Evolutionary conservation across 2,329 filamentous ascomycete species (phyloP), one percentile per base, ranked within the genome.

Genomic region (Zymoseptoria passerinii): DNA sequence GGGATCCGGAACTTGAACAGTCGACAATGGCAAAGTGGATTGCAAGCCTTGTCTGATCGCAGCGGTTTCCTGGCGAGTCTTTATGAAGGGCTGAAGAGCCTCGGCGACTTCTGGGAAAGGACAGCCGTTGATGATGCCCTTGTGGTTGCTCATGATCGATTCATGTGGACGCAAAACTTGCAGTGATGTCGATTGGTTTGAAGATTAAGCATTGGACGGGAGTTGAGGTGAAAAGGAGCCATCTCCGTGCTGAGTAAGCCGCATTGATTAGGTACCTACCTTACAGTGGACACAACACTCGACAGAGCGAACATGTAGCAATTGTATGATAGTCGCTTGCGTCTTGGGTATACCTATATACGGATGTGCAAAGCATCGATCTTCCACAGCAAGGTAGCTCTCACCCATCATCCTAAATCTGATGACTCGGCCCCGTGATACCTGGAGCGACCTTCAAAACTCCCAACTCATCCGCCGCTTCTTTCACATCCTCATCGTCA

Each of bases 61-160:
- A 20, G 60, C 50, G 18, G 65, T 68, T 59, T 70, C 67, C 35
- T 66, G 58, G 28, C 70, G 58, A 18, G 67, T 60, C 48, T 65
- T 67, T 61, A 71, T 71, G 58, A 63, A 72, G 9, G 70, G 68
- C 16, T 57, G 50, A 6, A 72, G 61, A 10, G 66, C 60, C 54
- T 66, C 60, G n/a, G 63, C 65, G 35, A 71, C 67, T 23, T 63
- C 61, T 28, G 69, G 68, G n/a, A 71, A 59, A 1, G 67, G 68
- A 53, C 66, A 68, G 16, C 57, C 49, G 10, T 55, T 27, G 19
- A 20, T 35, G 8, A 56, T 23, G 29, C 9, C 4, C 16, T 13
- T n/a, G 16, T 7, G 16, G 16, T 10, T 10, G 50, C 23, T 28
- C 50, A 52, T 52, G 6, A 52, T 16, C 23, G 18, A 8, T 20